Conservation (phyloP, 805 yeast species). For the Candida chilensis region DNA sequence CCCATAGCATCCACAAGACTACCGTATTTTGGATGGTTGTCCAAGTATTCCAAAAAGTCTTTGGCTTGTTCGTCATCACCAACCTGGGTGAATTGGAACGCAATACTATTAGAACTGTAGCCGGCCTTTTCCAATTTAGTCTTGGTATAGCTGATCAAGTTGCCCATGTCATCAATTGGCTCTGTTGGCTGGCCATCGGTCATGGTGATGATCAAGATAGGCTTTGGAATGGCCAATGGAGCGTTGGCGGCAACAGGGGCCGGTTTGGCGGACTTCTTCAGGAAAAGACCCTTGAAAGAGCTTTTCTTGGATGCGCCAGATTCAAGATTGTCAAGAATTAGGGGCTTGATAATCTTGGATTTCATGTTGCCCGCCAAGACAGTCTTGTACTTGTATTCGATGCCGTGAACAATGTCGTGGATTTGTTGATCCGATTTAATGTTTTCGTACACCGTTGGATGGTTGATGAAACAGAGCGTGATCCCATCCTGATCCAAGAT, state of each 20-base stretch:
- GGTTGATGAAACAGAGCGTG: slow-evolving; percentile 16
- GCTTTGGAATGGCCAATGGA: slow-evolving; percentile 10
- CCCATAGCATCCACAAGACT: slow-evolving; percentile 13
- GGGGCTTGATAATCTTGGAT: slow-evolving; percentile 13
- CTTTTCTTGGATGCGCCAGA: background rate
- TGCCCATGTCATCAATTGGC: slow-evolving; percentile 6
- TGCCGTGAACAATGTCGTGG: slow-evolving; percentile 7
- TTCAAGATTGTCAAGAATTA: slow-evolving; percentile 6
- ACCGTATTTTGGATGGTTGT: slow-evolving; percentile 13
- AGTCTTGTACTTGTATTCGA: slow-evolving; percentile 12
- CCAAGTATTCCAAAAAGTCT: slow-evolving; percentile 12
- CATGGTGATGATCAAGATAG: slow-evolving; percentile 13
- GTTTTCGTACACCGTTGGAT: slow-evolving; percentile 9
- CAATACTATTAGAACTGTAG: slow-evolving; percentile 14
- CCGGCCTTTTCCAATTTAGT: slow-evolving; percentile 7
- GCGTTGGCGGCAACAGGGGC: slow-evolving; percentile 8
- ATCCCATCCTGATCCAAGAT: slow-evolving; percentile 13
- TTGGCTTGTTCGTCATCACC: slow-evolving; percentile 16
- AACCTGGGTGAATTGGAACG: slow-evolving; percentile 18
- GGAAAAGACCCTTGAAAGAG: too few species aligned
- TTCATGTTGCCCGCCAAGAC: slow-evolving; percentile 12
- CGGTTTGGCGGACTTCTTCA: too few species aligned
- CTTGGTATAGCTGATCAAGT: slow-evolving; percentile 11
- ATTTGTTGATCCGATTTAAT: slow-evolving; percentile 11
- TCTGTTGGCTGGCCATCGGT: slow-evolving; percentile 20